Base-by-base conservation (phyloP, 139 green algal genomes). In the Bryopsis sp. region DNA sequence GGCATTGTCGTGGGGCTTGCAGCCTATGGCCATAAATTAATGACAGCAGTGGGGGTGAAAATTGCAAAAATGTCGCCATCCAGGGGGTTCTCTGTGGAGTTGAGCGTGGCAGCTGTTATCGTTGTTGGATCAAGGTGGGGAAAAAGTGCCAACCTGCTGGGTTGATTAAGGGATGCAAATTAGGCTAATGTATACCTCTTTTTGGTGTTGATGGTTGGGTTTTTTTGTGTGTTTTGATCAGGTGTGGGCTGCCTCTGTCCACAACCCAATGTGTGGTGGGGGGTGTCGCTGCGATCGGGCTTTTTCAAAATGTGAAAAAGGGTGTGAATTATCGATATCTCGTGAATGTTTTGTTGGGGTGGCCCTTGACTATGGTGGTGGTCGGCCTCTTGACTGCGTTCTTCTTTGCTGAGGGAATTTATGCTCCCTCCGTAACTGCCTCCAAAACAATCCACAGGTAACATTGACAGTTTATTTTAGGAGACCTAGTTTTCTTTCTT, bases 1-100 rank as follows among this genome's bases (percentile, higher is more conserved):
- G 89, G 89, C 35, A 88, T 96, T 37, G 82, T 93, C 35, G 4
- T 88, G 1, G 91, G 89, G 1, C 73, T 95, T 29, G 78, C 80
- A 22, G 84, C 77, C 0, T 93, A 90, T 63, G 76, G 72, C 48
- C 79, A 83, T 72, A 80, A 73, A 34, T 77, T 85, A 62, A 85
- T 82, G 35, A 57, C 50, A 6, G 57, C 76, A 29, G 65, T 83
- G 38, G 77, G 77, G 28, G 79, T 82, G 15, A 85, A 88, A 61
- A 34, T 89, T 36, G 82, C 79, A 26, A 81, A 83, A 36, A 83
- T 83, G 50, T 80, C 77, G 19, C 72, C 77, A 31, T 68, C 74
- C 11, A 77, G 85, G 62, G 85, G 85, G 37, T 92, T 85, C 64
- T 79, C 76, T 60, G 78, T 81, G 2, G 85, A 92, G 75, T 76